Percentiles rank a stretch among this genome's conserved stretches.
These are phyloP conservation scores for Syncephalis plumigaleata DNA, from an alignment of 371 early-diverging fungal species.

Conservation along the genomic window DNA sequence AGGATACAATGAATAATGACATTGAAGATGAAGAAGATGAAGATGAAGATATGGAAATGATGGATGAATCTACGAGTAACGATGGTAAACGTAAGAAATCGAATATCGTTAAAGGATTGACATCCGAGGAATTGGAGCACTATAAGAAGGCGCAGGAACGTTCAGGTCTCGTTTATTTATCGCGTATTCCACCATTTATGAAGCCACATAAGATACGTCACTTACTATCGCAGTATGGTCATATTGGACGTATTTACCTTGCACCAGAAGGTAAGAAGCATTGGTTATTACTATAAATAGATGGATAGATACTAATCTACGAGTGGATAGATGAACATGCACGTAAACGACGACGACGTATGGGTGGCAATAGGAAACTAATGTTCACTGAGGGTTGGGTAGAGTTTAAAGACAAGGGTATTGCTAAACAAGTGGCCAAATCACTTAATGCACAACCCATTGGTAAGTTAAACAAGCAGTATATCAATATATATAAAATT, in stretches of 20 bases:
- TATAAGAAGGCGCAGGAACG: constrained; percentile 50
- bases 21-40: too few relatives aligned
- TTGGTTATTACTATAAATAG: not conserved
- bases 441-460: constrained; percentile 64
- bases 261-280: constrained; percentile 58
- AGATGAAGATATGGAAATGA: too few relatives aligned
- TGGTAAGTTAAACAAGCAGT: constrained; percentile 15
- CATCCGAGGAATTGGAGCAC: constrained; percentile 41
- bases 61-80: not conserved
- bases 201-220: constrained; percentile 57
- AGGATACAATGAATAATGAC: too few relatives aligned
- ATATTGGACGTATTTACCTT: constrained; percentile 72
- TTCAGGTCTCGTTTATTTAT: constrained; percentile 81
- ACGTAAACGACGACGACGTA: constrained; percentile 38
- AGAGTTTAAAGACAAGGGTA: constrained; percentile 80
- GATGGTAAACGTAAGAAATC: not conserved
- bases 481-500: not conserved
- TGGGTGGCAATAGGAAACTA: constrained; percentile 53
- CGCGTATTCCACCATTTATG: constrained; percentile 86
- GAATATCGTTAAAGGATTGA: constrained; percentile 31
- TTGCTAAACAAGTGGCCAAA: constrained; percentile 62
- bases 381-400: constrained; percentile 94
- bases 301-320: not conserved
- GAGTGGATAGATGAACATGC: constrained; percentile 25
- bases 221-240: constrained; percentile 50